Conservation (phyloP, 148 eudicot species). For the Chenopodium berlandieri region DNA sequence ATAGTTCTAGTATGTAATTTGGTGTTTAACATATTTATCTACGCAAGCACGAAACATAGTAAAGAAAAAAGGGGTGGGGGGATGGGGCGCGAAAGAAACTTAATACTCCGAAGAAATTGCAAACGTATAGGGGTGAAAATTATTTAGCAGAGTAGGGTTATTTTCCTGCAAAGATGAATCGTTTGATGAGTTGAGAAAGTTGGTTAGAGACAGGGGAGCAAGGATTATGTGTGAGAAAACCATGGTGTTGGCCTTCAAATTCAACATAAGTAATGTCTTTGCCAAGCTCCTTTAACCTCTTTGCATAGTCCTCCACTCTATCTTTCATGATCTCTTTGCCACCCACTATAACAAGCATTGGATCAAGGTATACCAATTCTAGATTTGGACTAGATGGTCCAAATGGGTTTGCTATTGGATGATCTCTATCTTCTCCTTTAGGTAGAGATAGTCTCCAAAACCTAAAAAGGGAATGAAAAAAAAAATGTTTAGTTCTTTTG, state of each 20-base stretch:
- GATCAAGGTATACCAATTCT: slow-evolving; percentile 40
- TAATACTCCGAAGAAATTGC: no score
- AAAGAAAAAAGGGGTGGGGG: background rate
- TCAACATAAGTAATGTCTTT: slow-evolving; percentile 44
- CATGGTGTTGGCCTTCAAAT: slow-evolving; percentile 59
- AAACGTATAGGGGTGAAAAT: no score
- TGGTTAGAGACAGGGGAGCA: slow-evolving; percentile 33
- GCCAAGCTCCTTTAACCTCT: slow-evolving; percentile 45
- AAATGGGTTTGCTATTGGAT: slow-evolving; percentile 70
- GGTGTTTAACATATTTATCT: background rate
- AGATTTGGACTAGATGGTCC: slow-evolving; percentile 58
- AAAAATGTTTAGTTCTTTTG: no score
- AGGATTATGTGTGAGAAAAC: slow-evolving; percentile 50
- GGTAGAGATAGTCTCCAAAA: slow-evolving; percentile 81
- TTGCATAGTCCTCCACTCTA: slow-evolving; percentile 52
- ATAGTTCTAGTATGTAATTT: background rate
- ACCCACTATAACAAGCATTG: slow-evolving; percentile 58
- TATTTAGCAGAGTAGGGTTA: background rate
- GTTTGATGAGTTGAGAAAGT: slow-evolving; percentile 28
- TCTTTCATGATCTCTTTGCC: slow-evolving; percentile 65
- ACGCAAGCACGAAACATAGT: background rate
- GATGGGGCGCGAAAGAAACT: background rate
- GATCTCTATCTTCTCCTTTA: slow-evolving; percentile 44
- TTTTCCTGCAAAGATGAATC: slow-evolving; percentile 32
- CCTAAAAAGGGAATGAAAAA: slow-evolving; percentile 26